These are phyloP conservation scores for Verticillium nonalfalfae DNA, from an alignment of 2,329 filamentous ascomycete genomes.

Conservation along the genomic window DNA sequence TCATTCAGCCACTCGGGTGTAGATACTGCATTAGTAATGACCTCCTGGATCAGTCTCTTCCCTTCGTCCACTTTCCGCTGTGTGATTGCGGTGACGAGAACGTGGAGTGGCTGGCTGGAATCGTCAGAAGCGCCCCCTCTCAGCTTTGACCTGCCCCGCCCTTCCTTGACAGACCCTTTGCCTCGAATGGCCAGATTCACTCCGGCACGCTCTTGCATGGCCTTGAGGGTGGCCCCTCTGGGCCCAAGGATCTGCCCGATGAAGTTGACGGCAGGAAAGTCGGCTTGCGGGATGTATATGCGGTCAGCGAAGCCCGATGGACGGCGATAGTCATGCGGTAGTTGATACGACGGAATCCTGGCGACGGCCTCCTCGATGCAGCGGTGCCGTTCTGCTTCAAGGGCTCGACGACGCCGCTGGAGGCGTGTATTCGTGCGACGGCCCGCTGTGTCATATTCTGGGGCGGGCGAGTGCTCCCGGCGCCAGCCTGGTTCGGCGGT, in stretches of 20 bases:
- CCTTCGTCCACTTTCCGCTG: constrained; percentile 72
- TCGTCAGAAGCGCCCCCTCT: constrained; percentile 49
- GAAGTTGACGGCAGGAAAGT: constrained; percentile 84
- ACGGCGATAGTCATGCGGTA: constrained; percentile 69
- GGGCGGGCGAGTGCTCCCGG: constrained; percentile 56
- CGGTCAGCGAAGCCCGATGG: constrained; percentile 77
- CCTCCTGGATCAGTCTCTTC: constrained; percentile 69
- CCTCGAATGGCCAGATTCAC: constrained; percentile 77
- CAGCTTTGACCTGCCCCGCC: constrained; percentile 52
- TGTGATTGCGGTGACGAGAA: constrained; percentile 74
- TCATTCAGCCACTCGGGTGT: constrained; percentile 75
- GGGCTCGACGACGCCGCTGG: constrained; percentile 68
- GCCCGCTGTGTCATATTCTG: constrained; percentile 76
- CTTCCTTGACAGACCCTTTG: constrained; percentile 79
- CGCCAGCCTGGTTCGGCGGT: constrained; percentile 70
- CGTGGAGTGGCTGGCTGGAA: constrained; percentile 74
- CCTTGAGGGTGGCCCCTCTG: constrained; percentile 75
- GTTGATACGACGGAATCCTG: constrained; percentile 72
- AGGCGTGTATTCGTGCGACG: constrained; percentile 75
- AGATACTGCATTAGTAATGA: constrained; percentile 72
- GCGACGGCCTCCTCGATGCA: constrained; percentile 73
- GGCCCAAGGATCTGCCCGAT: constrained; percentile 82
- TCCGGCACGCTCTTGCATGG: constrained; percentile 70
- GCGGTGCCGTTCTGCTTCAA: constrained; percentile 74
- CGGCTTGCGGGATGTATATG: constrained; percentile 78